Conservation (phyloP, 345 rosid genomes). For the Eucalyptus cloeziana region DNA sequence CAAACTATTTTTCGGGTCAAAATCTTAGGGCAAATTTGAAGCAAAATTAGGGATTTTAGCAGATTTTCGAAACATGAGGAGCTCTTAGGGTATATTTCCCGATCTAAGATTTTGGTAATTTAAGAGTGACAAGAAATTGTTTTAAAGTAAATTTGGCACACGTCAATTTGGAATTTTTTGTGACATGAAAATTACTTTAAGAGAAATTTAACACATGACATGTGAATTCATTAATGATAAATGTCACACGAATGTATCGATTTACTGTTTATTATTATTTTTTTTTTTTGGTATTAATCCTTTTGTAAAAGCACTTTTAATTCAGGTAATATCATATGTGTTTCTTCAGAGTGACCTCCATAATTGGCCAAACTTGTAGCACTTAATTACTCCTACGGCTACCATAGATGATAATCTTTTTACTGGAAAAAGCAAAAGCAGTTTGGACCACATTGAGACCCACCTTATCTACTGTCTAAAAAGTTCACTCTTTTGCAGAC, state of each 20-base stretch:
- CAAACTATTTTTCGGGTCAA: background rate
- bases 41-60: background rate
- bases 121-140: background rate
- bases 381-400: background rate
- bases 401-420: background rate
- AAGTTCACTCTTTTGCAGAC: background rate
- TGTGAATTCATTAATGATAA: background rate
- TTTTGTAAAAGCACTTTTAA: background rate
- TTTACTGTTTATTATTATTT: too few species aligned
- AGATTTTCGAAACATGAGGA: accelerated
- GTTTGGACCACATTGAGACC: background rate
- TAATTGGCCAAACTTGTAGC: background rate
- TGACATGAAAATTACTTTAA: background rate
- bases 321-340: background rate
- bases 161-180: background rate
- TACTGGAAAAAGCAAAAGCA: background rate
- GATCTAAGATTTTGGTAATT: background rate
- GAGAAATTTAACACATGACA: too few species aligned
- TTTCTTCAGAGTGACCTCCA: background rate
- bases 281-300: background rate
- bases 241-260: background rate
- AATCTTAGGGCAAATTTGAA: background rate
- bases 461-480: background rate
- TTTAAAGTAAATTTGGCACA: background rate
- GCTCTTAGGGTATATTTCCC: background rate